Evolutionary conservation across 2,329 filamentous ascomycete genomes (phyloP), one percentile per base, ranked within the genome.

Genomic region (Rugonectria rugulosa): DNA sequence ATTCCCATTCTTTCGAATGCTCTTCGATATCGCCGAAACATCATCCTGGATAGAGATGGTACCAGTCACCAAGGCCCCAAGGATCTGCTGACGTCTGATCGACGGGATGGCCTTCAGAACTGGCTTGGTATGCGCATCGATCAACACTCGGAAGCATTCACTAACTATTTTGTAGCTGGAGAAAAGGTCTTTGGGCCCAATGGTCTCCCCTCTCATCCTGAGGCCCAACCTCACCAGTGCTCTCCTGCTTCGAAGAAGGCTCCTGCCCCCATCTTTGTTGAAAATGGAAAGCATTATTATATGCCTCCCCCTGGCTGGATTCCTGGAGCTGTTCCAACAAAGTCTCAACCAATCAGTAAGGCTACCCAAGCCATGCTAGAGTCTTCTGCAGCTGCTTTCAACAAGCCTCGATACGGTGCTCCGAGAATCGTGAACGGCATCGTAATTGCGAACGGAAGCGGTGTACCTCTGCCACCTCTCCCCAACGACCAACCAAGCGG

Each of bases 111-210:
- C 14, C 54, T 75, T 3, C 66, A 75, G 27, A 72, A 73, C 48
- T 77, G 75, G 75, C 65, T 77, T 31, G 68, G 75, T 76, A 63
- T 60, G 71, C 19, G 14, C 20, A 15, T 6, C 4, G 5, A 14
- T 6, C 8, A 14, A 17, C 8, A 2, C 4, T 5, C 17, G 15
- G 34, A 2, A 6, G 10, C 6, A 32, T 59, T 6, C 29, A 43
- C 51, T 69, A 32, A 72, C 37, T 15, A 26, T 27, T n/a, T 21
- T 10, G 20, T 21, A 75, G 73, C 68, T 32, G 70, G 67, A 5
- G 63, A 73, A 44, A 61, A 34, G 5, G 49, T 69, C 14, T 65
- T 72, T 32, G 50, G 59, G 6, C 37, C 57, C 5, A 66, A 62
- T 31, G 73, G 72, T 4, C 61, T 75, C 7, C 70, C 70, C 12